Evolutionary conservation across 1,139 yeast species (phyloP).

Genomic region (Magnusiomyces clavatus): DNA sequence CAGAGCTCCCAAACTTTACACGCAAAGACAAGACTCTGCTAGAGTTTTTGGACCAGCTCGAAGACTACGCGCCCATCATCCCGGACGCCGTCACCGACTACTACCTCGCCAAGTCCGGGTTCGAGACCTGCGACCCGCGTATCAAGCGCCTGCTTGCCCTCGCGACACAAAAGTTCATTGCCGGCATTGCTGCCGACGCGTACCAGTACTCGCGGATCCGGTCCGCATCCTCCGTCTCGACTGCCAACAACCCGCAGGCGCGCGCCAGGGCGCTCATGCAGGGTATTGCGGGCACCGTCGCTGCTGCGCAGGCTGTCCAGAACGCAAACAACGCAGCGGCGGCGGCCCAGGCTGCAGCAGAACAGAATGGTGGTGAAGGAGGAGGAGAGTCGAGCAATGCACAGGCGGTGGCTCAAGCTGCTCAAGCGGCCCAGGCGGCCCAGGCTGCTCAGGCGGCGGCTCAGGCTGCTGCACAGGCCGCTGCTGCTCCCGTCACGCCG

Average conservation of each 20-base stretch:
- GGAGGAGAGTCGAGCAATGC: slow-evolving; percentile 5
- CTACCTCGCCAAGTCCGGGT: slow-evolving; percentile 81
- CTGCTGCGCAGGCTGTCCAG: slow-evolving; percentile 22
- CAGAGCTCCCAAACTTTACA: slow-evolving; percentile 51
- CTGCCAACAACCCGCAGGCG: slow-evolving; percentile 78
- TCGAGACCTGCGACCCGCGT: slow-evolving; percentile 70
- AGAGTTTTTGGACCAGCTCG: slow-evolving; percentile 83
- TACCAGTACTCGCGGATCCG: slow-evolving; percentile 91
- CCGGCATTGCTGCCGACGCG: slow-evolving; percentile 94
- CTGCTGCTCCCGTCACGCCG: slow-evolving; percentile 27
- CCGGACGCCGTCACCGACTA: slow-evolving; percentile 98
- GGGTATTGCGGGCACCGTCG: slow-evolving; percentile 46
- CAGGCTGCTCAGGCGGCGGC: slow-evolving; percentile 27
- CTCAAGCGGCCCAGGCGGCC: slow-evolving; percentile 4
- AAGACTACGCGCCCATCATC: slow-evolving; percentile 89
- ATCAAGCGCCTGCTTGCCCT: slow-evolving; percentile 81
- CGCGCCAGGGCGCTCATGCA: slow-evolving; percentile 73
- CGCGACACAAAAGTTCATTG: slow-evolving; percentile 91
- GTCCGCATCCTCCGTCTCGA: slow-evolving; percentile 73
- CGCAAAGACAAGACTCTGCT: slow-evolving; percentile 81
- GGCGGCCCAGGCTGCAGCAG: neutral
- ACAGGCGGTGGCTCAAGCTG: slow-evolving; percentile 11
- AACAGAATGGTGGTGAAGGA: neutral
- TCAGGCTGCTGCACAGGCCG: slow-evolving; percentile 18
- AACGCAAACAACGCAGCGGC: slow-evolving; percentile 8